Percentiles rank a stretch among this genome's conserved stretches.
Conservation (phyloP, 208 protist genomes). For the Acanthamoeba sp. region DNA sequence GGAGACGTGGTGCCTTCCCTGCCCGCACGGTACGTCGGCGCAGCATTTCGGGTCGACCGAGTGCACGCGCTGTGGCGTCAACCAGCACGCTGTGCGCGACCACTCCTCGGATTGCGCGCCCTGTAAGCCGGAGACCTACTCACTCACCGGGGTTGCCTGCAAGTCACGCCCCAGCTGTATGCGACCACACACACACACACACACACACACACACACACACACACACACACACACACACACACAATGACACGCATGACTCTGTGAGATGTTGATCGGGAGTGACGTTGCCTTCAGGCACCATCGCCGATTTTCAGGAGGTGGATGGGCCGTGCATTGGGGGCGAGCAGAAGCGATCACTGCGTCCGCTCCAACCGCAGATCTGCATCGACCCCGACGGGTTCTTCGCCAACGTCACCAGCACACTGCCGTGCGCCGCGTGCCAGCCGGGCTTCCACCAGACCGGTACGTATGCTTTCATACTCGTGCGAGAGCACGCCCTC, state of each 20-base stretch:
- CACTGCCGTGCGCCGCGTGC: not conserved
- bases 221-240: not conserved
- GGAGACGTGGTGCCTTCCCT: constrained; percentile 8
- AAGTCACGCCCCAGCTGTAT: not conserved
- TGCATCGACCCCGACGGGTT: not conserved
- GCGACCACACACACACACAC: not conserved
- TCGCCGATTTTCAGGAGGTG: not conserved
- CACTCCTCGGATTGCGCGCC: constrained; percentile 25
- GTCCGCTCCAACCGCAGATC: constrained; percentile 4
- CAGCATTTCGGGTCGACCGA: not conserved
- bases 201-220: not conserved
- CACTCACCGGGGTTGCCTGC: not conserved
- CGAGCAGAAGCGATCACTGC: not conserved
- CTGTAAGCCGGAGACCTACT: not conserved
- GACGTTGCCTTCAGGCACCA: not conserved
- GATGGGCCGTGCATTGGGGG: not conserved
- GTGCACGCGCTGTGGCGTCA: not conserved
- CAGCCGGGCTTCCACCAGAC: not conserved
- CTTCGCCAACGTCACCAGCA: not conserved
- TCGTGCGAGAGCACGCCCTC: not conserved
- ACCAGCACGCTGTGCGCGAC: not conserved
- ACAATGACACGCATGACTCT: too few relatives aligned
- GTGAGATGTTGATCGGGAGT: not conserved
- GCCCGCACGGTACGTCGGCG: not conserved
- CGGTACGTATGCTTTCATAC: not conserved